Evolutionary conservation across 2,329 filamentous ascomycete species (phyloP), one percentile per base, ranked within the genome.

Genomic region (Cadophora sp.): DNA sequence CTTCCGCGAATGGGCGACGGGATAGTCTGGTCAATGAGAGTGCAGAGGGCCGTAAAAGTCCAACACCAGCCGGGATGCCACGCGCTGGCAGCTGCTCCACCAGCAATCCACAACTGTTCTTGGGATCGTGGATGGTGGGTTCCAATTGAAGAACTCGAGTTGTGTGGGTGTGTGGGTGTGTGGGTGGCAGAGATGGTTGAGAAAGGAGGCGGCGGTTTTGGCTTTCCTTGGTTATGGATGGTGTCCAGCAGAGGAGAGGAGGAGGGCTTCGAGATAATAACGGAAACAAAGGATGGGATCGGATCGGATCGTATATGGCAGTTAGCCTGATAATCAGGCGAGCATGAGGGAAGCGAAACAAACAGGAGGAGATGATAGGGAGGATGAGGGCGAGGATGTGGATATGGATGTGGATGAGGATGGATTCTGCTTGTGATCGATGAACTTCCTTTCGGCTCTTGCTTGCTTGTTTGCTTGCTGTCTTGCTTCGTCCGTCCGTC

Each of bases 11-110:
- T 26, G 37, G 56, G 14, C 34, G 56, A 27, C n/a, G 14, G 34
- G n/a, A 46, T n/a, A 55, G 48, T 4, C 24, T 53, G 61, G 24
- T 40, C 61, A 53, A 64, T 64, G 27, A 22, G 46, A 62, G 37
- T 3, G 11, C 29, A 53, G 61, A 48, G 16, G 9, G 59, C 27
- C 26, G n/a, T 27, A 7, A 7, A 40, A 53, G 48, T 12, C 16
- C 46, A 51, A 64, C 61, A 53, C 11, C 34, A 19, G 16, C 43
- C 60, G 43, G 29, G 60, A 51, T 62, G 27, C 60, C 43, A 51
- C 26, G 60, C 46, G 60, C 43, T 34, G 60, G 43, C 26, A 31
- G 8, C 22, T 14, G 40, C 53, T 50, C 48, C 46, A 64, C 61
- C 48, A 43, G n/a, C 48, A 29, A 19, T 31, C 9, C 34, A 19